Evolutionary conservation across 768 basidiomycete species (phyloP), one percentile per base, ranked within the genome.

Genomic region (Astraeus odoratus): DNA sequence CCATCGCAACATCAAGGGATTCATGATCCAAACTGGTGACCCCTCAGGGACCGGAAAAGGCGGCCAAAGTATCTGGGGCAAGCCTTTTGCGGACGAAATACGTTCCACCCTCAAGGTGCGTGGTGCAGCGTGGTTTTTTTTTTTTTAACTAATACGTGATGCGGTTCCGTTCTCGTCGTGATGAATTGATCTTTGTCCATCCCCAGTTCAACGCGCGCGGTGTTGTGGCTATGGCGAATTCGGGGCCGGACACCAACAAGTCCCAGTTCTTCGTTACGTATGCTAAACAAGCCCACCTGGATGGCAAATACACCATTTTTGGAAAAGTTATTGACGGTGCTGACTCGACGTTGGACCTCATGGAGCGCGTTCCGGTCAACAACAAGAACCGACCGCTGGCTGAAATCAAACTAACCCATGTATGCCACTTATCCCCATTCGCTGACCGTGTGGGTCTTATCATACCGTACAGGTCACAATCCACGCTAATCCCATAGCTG

Each of bases 291-390:
- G 68, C 88, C 1, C 94, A 96, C 61, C 77, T 99, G 13, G 95
- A 99, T 59, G 83, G 83, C 51, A 97, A 96, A 61, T 86, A 88
- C 66, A 91, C 91, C 13, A 96, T 97, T 42, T 82, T 98, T 49
- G 95, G 92, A 46, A 91, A 86, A 72, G 93, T 99, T n/a, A 98
- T 99, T 53, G 96, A 99, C 59, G 96, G 96, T 16, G 78, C 77
- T n/a, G 94, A 99, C 60, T 81, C 89, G 3, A 89, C 94, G 4
- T 68, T 99, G 36, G 96, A 98, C 55, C 75, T 77, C n/a, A 91
- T 97, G 78, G 96, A 98, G 62, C 79, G 83, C 19, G 81, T 84
- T 1, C 91, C 92, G 1, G 95, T 98, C 46, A 91, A 80, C 59
- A 74, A 81, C 48, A 99, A 97, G 67, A 92, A 92, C 63, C 69